phyloP scores from a whole-genome alignment of 73 alveolate species.

The Paramecium primaurelia region DNA sequence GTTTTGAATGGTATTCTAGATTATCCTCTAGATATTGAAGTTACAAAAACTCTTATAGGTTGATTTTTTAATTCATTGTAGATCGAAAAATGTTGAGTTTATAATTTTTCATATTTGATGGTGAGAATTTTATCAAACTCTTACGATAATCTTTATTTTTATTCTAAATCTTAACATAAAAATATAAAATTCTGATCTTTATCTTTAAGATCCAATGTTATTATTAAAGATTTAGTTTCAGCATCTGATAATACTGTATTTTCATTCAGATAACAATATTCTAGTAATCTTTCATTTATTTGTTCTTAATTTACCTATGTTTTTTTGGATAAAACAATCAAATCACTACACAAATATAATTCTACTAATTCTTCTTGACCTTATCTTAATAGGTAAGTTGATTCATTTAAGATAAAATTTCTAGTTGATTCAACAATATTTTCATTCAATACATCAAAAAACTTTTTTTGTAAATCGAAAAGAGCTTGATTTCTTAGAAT shows the following conservation, averaged over 20 bases:
- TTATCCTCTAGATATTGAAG: background rate
- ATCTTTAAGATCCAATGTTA: background rate
- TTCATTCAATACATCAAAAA: background rate
- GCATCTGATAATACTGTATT: background rate
- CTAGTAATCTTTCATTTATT: background rate
- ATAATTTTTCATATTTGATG: background rate
- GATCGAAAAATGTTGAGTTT: background rate
- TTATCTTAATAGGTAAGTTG: background rate
- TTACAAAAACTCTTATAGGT: background rate
- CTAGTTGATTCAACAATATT: conserved; percentile 27
- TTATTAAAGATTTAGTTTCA: background rate
- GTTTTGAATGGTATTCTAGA: background rate
- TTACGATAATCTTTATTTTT: background rate
- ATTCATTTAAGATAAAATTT: background rate
- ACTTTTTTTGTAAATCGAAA: background rate
- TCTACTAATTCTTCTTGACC: background rate
- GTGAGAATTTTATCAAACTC: background rate
- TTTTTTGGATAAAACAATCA: background rate
- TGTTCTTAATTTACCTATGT: background rate
- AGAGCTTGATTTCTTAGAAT: background rate
- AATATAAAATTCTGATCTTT: background rate
- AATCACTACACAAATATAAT: background rate
- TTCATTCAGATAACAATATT: background rate
- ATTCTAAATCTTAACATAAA: background rate
- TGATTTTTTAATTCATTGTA: background rate